Percentiles rank a stretch among this genome's conserved stretches.
Conservation (phyloP, 164 flowering plant species). For the Brasenia schreberi region DNA sequence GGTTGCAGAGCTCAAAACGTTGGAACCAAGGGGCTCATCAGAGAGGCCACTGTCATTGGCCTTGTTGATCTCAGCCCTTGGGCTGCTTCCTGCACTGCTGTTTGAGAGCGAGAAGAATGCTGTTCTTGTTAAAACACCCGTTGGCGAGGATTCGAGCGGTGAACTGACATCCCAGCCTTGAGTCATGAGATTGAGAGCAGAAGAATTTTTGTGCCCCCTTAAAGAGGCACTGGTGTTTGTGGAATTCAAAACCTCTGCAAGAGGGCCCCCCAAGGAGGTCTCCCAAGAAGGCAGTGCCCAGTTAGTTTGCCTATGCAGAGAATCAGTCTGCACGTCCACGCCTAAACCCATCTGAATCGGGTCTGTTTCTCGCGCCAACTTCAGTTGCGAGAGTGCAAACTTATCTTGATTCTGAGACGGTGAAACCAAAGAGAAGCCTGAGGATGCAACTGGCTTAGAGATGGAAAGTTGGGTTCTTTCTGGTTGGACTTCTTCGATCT, state of each 20-base stretch:
- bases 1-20: conserved; percentile 23
- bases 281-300: conserved; percentile 69
- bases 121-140: conserved; percentile 54
- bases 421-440: too few species aligned
- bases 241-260: conserved; percentile 67
- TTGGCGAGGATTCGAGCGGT: conserved; percentile 54
- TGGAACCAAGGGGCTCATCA: conserved; percentile 23
- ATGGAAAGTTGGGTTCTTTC: conserved; percentile 76
- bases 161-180: conserved; percentile 55
- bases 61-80: conserved; percentile 32
- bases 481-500: conserved; percentile 29
- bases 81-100: conserved; percentile 83
- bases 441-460: conserved; percentile 31
- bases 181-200: conserved; percentile 47
- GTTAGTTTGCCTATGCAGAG: conserved; percentile 24
- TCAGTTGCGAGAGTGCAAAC: conserved; percentile 41
- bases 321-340: conserved; percentile 24
- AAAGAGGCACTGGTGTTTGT: conserved; percentile 15
- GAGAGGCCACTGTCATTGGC: conserved; percentile 22
- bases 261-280: conserved; percentile 73
- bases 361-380: conserved; percentile 40
- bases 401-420: conserved; percentile 18
- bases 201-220: conserved; percentile 10
- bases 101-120: conserved; percentile 59
- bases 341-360: conserved; percentile 56